Evolutionary conservation across 1,284 basidiomycete genomes (phyloP).

Genomic region (Phellinidium pouzarii): DNA sequence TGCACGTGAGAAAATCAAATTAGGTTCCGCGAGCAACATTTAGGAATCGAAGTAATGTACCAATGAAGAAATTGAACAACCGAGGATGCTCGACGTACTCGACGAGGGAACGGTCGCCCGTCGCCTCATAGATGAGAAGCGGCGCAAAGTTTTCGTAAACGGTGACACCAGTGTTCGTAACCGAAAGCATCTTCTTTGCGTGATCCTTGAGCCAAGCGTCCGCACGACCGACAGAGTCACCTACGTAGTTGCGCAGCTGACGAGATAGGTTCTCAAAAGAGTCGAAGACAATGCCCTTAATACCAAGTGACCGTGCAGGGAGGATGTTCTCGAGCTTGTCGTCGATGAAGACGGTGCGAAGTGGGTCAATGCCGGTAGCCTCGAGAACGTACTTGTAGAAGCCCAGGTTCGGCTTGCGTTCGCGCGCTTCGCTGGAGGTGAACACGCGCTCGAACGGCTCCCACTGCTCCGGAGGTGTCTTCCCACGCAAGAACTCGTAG

Average conservation of each 20-base stretch:
- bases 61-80: constrained; percentile 52
- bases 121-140: constrained; percentile 50
- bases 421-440: constrained; percentile 42
- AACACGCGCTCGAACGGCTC: constrained; percentile 47
- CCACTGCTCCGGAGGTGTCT: constrained; percentile 38
- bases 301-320: constrained; percentile 47
- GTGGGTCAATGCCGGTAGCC: constrained; percentile 36
- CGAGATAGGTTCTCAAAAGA: constrained; percentile 36
- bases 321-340: constrained; percentile 56
- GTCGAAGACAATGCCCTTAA: constrained; percentile 48
- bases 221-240: constrained; percentile 40
- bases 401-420: constrained; percentile 49
- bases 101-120: constrained; percentile 41
- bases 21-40: not conserved
- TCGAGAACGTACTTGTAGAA: constrained; percentile 46
- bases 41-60: constrained; percentile 22
- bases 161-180: constrained; percentile 36
- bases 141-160: constrained; percentile 50
- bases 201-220: constrained; percentile 34
- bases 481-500: constrained; percentile 39
- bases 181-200: constrained; percentile 38
- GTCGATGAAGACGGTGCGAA: constrained; percentile 45
- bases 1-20: not conserved
- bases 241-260: constrained; percentile 39
- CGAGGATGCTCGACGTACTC: constrained; percentile 36